Percentiles rank a stretch among this genome's conserved stretches.
Evolutionary conservation across 2,329 filamentous ascomycete species (phyloP).

Genomic region (Calonectria leucothoes): DNA sequence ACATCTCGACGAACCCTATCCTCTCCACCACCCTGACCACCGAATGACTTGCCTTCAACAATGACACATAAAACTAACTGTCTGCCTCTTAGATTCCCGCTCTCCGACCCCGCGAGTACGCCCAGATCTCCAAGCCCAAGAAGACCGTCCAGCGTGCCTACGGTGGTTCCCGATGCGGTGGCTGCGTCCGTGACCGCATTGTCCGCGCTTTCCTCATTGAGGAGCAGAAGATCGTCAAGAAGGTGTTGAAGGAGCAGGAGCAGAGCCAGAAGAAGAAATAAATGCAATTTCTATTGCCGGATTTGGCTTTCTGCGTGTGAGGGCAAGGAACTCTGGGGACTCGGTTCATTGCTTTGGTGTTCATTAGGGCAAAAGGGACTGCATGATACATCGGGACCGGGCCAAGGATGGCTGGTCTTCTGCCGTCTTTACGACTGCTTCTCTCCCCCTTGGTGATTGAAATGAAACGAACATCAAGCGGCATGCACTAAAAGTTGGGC

Average conservation of each 20-base stretch:
- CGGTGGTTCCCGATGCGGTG: slow-evolving; percentile 97
- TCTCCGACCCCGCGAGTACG: slow-evolving; percentile 97
- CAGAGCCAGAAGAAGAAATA: slow-evolving; percentile 77
- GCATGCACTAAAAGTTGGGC: slow-evolving; percentile 36
- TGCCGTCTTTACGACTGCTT: slow-evolving; percentile 58
- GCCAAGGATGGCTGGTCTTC: slow-evolving; percentile 54
- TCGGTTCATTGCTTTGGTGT: slow-evolving; percentile 66
- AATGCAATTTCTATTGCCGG: slow-evolving; percentile 54
- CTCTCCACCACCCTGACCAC: slow-evolving; percentile 12
- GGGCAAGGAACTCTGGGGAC: slow-evolving; percentile 49
- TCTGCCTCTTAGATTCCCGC: slow-evolving; percentile 78
- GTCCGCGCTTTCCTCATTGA: slow-evolving; percentile 99
- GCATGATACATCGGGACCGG: slow-evolving; percentile 57
- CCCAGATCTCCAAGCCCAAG: slow-evolving; percentile 96
- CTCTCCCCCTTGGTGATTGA: slow-evolving; percentile 59
- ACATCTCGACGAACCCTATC: background rate
- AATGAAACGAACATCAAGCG: slow-evolving; percentile 58
- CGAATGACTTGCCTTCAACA: slow-evolving; percentile 20
- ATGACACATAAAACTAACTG: slow-evolving; percentile 29
- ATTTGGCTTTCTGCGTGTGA: slow-evolving; percentile 49
- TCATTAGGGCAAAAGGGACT: slow-evolving; percentile 63
- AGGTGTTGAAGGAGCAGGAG: slow-evolving; percentile 99
- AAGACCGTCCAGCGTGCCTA: slow-evolving; percentile 99
- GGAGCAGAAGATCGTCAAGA: slow-evolving; percentile 99
- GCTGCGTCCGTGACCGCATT: slow-evolving; percentile 98